Evolutionary conservation across 768 basidiomycete genomes (phyloP), one percentile per base, ranked within the genome.

Genomic region (Lactifluus echinatus): DNA sequence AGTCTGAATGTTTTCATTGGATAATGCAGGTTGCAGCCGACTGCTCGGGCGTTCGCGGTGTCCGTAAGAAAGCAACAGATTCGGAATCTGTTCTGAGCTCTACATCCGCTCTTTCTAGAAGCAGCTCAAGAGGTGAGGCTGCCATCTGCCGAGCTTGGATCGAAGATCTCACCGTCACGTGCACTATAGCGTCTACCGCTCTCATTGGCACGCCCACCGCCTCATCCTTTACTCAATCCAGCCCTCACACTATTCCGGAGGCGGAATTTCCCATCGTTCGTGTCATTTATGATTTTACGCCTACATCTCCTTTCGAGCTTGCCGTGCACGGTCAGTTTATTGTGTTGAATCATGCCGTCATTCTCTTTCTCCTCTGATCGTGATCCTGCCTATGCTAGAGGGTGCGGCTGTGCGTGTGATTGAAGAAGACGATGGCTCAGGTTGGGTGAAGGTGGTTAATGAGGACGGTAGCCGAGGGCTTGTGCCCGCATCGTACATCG

Each of bases 351-450:
- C 34, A 49, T 48, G 40, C 8, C 19, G 31, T n/a, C n/a, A 49
- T 24, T 42, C 36, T 8, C 31, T 29, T 39, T 33, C 55, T 34
- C 33, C 42, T 34, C 45, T 55, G 47, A 40, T 15, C n/a, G 5
- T 17, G n/a, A 40, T 15, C n/a, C 8, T 17, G n/a, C 23, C 8
- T n/a, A 15, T 34, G 28, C 63, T 67, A 85, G 89, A 87, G 72
- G 88, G 85, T 26, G 68, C 72, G 37, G 68, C 66, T 4, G 84
- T 94, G 15, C 75, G 76, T 55, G 75, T 93, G 37, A 66, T 89
- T 19, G 89, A 93, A 66, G 79, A 83, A 59, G 89, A 93, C 59
- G 90, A 91, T 63, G 89, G 88, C 11, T 89, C 87, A 15, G 89
- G 89, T 2, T 92, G 89, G 90, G 79, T 87, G 11, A 92, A 92